Base-by-base conservation (phyloP, 192 early-diverging fungal species). In the Backusella liffmaniae region DNA sequence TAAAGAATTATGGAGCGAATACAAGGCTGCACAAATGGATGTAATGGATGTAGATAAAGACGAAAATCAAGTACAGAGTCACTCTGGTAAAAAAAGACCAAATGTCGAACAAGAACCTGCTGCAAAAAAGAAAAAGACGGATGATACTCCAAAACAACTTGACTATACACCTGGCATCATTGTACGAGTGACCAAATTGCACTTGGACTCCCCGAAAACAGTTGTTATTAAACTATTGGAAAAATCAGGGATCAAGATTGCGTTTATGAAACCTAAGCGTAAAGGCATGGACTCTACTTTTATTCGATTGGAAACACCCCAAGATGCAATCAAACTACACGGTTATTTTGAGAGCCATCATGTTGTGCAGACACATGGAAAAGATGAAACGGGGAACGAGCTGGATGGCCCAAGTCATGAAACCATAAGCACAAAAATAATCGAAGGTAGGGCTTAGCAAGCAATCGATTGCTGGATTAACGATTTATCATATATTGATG, bases 261-360 rank as follows among this genome's bases (percentile, higher is more conserved):
- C 29, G 6, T 74, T 66, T 32, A 46, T 66, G 35, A 41, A 44
- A 5, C 39, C 23, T 2, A 71, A 65, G 1, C 66, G 42, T 16
- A 74, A 74, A 34, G 73, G 73, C 13, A 15, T 78, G 5, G 77
- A 42, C 13, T 53, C n/a, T 73, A 70, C 67, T 7, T 46, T 76
- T 56, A 65, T 72, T 32, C 73, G 78, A 9, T 21, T 80, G 37
- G 35, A 32, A 10, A 44, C 69, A 3, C 62, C 73, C 0, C 44
- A 80, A 37, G 78, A 80, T 68, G 65, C 78, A 18, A 15, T 72
- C 16, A 72, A 65, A 29, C 34, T 76, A 15, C 36, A 39, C 2
- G 0, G 69, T 3, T 80, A 72, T 32, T 80, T 76, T 36, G 12
- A 74, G 12, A 29, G 23, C 0, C 66, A 79, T 51, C 72, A 18